Conservation (phyloP, 1,139 yeast species). For the Yamadazyma sp. region DNA sequence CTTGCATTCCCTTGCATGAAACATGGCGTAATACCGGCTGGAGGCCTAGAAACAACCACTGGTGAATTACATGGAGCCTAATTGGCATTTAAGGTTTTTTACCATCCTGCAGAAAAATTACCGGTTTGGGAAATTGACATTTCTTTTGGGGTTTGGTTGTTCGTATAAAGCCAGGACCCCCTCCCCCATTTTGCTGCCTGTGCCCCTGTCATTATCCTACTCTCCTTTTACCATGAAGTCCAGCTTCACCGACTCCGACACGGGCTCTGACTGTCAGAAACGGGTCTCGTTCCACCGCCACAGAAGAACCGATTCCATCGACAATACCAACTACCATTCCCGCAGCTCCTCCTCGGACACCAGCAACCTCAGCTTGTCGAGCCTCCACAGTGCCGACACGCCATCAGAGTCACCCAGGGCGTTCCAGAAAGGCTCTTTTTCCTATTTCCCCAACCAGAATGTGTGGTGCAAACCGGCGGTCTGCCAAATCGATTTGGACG, state of each 20-base stretch:
- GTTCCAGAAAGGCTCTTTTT: background rate
- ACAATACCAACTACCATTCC: slow-evolving; percentile 5
- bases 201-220: background rate
- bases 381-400: slow-evolving; percentile 7
- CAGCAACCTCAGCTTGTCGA: slow-evolving; percentile 12
- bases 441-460: too few relatives aligned
- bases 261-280: background rate
- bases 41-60: background rate
- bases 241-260: background rate
- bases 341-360: slow-evolving; percentile 10
- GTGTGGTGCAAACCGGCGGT: too few relatives aligned
- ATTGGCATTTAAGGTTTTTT: background rate
- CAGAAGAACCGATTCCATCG: slow-evolving; percentile 14
- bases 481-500: slow-evolving; percentile 21
- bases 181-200: background rate
- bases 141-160: background rate
- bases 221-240: background rate
- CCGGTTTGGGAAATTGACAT: background rate
- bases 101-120: background rate
- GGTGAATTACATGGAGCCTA: background rate
- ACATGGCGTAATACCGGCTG: background rate
- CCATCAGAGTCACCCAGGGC: slow-evolving; percentile 16
- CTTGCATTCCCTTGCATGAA: background rate
- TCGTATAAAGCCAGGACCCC: background rate
- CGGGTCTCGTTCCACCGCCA: slow-evolving; percentile 3